Percentiles rank a stretch among this genome's conserved stretches.
phyloP scores from a whole-genome alignment of 345 rosid species.

The Salix suchowensis region DNA sequence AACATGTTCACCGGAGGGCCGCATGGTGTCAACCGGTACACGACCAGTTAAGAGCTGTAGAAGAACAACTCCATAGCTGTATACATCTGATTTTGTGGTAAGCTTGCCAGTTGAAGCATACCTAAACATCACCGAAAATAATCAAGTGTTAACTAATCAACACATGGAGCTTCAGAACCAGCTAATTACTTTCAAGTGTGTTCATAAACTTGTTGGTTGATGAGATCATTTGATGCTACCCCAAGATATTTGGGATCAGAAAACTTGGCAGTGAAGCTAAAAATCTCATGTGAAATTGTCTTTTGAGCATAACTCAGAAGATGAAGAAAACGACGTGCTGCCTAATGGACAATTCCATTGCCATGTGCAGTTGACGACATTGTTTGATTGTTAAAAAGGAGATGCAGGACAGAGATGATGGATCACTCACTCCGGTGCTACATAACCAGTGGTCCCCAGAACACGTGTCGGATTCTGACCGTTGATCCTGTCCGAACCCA shows the following conservation, averaged over 20 bases:
- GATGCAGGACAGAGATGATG: constrained; percentile 11
- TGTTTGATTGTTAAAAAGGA: not conserved
- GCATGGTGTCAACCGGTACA: constrained; percentile 55
- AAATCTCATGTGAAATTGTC: not conserved
- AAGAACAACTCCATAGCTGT: constrained; percentile 80
- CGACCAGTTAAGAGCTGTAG: constrained; percentile 85
- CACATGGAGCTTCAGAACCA: not conserved
- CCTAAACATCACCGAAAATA: constrained; percentile 30
- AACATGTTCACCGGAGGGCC: constrained; percentile 75
- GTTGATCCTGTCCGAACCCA: constrained; percentile 60
- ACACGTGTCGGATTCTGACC: constrained; percentile 74
- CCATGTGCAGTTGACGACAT: constrained; percentile 29
- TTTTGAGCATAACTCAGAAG: not conserved
- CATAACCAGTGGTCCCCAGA: constrained; percentile 65
- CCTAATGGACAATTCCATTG: constrained; percentile 13
- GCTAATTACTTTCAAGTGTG: not conserved
- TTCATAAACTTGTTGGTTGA: not conserved
- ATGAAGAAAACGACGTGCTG: constrained; percentile 31
- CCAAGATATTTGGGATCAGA: not conserved
- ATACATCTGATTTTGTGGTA: constrained; percentile 88
- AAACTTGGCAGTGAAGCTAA: not conserved
- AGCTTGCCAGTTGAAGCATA: constrained; percentile 84
- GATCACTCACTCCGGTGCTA: constrained; percentile 87
- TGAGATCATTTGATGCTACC: not conserved
- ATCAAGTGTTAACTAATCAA: not conserved